Evolutionary conservation across 2,329 filamentous ascomycete genomes (phyloP).

Genomic region (Pseudogymnoascus sp.): DNA sequence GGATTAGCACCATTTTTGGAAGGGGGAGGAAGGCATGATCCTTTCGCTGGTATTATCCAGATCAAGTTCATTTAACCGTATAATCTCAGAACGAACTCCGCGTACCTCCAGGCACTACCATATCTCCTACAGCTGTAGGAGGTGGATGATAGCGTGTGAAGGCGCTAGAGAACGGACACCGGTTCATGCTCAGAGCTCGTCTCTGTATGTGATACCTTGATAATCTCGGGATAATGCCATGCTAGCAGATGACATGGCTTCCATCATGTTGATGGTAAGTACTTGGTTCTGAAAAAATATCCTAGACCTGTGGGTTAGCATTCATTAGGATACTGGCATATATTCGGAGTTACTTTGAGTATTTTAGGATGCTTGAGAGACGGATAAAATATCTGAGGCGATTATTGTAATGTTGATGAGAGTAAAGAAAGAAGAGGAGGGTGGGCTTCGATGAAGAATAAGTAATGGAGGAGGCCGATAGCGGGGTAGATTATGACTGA

Average conservation of each 20-base stretch:
- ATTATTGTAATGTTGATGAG: neutral
- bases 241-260: constrained; percentile 26
- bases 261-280: constrained; percentile 18
- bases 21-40: constrained; percentile 71
- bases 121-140: constrained; percentile 24
- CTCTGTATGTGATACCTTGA: constrained; percentile 31
- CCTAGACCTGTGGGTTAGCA: constrained; percentile 1
- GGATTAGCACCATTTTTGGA: constrained; percentile 33
- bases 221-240: constrained; percentile 28
- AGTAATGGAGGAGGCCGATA: constrained; percentile 2
- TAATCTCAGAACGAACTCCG: constrained; percentile 65
- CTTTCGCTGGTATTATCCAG: constrained; percentile 99
- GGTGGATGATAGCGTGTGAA: constrained; percentile 27
- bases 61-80: constrained; percentile 86
- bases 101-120: constrained; percentile 17
- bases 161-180: constrained; percentile 46
- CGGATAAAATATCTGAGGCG: neutral
- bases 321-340: neutral
- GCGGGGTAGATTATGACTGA: constrained; percentile 7
- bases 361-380: neutral
- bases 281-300: constrained; percentile 16
- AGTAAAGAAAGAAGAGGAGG: neutral
- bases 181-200: constrained; percentile 54
- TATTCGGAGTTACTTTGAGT: constrained; percentile 1
- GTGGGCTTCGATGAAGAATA: constrained; percentile 1